A percentile compares a stretch with the other conserved stretches of the same genome.
These are phyloP conservation scores for Syzygium malaccense DNA, from an alignment of 441 rosid genomes.

Conservation along the genomic window DNA sequence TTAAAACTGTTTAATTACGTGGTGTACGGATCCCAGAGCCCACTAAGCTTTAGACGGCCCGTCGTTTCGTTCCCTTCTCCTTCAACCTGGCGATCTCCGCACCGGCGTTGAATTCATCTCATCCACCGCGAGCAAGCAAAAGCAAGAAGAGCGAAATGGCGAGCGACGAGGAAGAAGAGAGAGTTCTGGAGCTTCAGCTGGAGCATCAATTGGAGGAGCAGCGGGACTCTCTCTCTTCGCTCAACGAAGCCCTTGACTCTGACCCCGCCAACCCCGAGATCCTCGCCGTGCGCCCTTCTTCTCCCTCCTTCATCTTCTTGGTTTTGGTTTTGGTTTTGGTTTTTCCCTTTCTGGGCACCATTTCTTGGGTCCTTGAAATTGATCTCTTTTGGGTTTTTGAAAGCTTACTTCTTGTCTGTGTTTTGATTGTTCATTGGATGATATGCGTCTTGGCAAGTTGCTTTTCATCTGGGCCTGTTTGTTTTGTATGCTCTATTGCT, in stretches of 20 bases:
- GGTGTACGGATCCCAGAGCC: no score
- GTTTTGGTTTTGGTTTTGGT: background rate
- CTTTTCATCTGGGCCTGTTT: background rate
- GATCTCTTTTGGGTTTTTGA: background rate
- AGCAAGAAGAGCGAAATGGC: constrained; percentile 25
- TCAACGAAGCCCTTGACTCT: constrained; percentile 56
- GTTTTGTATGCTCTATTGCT: background rate
- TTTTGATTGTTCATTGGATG: background rate
- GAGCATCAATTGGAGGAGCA: constrained; percentile 71
- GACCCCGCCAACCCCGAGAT: constrained; percentile 70
- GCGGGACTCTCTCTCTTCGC: constrained; percentile 59
- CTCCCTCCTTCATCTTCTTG: background rate
- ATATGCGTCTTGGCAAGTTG: background rate
- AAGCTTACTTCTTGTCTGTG: background rate
- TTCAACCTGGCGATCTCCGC: background rate
- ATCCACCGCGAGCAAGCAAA: background rate
- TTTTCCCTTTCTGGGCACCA: background rate
- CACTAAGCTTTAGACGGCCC: background rate
- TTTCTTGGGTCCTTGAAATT: background rate
- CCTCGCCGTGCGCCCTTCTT: constrained; percentile 38
- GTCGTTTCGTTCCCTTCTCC: background rate
- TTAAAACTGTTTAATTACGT: no score
- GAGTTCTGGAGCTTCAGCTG: constrained; percentile 58
- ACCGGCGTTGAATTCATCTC: background rate
- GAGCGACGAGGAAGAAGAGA: constrained; percentile 69